A percentile compares a stretch with the other conserved stretches of the same genome.
phyloP scores from a whole-genome alignment of 1,139 yeast species.

The Geotrichum cucujoidarum region DNA sequence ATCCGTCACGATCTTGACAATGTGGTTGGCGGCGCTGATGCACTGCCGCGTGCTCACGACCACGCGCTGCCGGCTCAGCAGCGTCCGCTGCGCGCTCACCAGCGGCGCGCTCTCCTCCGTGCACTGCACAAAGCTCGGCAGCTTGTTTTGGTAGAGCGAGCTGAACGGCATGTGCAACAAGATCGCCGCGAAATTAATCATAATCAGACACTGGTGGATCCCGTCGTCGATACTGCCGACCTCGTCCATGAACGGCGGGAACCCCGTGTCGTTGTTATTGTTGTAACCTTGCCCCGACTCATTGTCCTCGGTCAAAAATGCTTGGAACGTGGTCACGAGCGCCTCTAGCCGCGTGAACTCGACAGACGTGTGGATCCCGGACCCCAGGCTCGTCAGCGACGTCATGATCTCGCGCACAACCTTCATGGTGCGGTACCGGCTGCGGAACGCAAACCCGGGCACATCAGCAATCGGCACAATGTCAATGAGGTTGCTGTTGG shows the following conservation, averaged over 20 bases:
- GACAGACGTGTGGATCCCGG: slow-evolving; percentile 14
- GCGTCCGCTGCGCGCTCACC: slow-evolving; percentile 8
- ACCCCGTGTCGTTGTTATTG: slow-evolving; percentile 4
- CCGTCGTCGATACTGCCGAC: slow-evolving; percentile 20
- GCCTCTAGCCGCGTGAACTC: slow-evolving; percentile 19
- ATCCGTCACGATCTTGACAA: slow-evolving; percentile 17
- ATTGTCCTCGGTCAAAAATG: slow-evolving; percentile 4
- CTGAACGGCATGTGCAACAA: slow-evolving; percentile 20
- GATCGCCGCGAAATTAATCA: slow-evolving; percentile 20
- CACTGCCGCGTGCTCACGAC: slow-evolving; percentile 18
- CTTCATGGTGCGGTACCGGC: slow-evolving; percentile 17
- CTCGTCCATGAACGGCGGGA: slow-evolving; percentile 18
- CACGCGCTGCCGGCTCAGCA: slow-evolving; percentile 9
- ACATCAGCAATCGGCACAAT: slow-evolving; percentile 13
- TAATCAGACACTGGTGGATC: slow-evolving; percentile 18
- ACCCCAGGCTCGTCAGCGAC: slow-evolving; percentile 17
- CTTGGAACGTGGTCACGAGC: slow-evolving; percentile 18
- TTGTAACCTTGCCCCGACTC: no score
- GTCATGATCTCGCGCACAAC: slow-evolving; percentile 15
- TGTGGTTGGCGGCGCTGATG: slow-evolving; percentile 19
- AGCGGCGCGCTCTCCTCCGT: slow-evolving; percentile 19
- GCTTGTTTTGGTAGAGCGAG: slow-evolving; percentile 19
- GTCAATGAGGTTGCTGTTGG: slow-evolving; percentile 13
- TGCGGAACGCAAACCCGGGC: slow-evolving; percentile 18
- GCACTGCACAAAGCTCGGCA: slow-evolving; percentile 21